Conservation (phyloP, 352 stramenopile species). For the Elongisporangium undulatum region DNA sequence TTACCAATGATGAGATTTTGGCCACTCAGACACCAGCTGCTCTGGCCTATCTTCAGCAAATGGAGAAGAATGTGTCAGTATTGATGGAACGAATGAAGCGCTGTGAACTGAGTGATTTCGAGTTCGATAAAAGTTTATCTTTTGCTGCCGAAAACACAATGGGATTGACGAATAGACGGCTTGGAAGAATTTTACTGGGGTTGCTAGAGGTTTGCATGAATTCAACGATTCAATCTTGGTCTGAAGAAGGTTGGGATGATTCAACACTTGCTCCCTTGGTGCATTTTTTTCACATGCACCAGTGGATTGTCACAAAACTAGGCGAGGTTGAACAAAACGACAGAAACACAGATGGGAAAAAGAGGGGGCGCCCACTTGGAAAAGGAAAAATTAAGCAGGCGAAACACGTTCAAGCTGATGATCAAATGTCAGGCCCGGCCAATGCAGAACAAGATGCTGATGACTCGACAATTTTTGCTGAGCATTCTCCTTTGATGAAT, state of each 20-base stretch:
- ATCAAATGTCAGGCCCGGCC: neutral
- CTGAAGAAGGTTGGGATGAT: slow-evolving; percentile 4
- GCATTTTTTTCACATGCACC: slow-evolving; percentile 25
- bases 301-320: slow-evolving; percentile 20
- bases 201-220: slow-evolving; percentile 40
- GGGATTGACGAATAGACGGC: slow-evolving; percentile 25
- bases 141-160: slow-evolving; percentile 20
- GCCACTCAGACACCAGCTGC: slow-evolving; percentile 26
- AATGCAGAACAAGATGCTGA: slow-evolving; percentile 5
- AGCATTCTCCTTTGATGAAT: slow-evolving; percentile 13
- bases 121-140: slow-evolving; percentile 40
- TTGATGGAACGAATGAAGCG: slow-evolving; percentile 46
- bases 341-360: slow-evolving; percentile 3
- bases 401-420: neutral
- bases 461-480: slow-evolving; percentile 10
- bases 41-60: slow-evolving; percentile 3
- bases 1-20: slow-evolving; percentile 24
- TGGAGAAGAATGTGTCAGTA: slow-evolving; percentile 19
- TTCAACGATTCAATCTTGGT: slow-evolving; percentile 15
- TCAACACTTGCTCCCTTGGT: slow-evolving; percentile 17
- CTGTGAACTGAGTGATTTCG: slow-evolving; percentile 39
- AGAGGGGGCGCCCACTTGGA: slow-evolving; percentile 9
- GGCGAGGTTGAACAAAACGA: slow-evolving; percentile 9
- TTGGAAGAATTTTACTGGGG: slow-evolving; percentile 20
- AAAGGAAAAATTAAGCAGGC: slow-evolving; percentile 8